These are phyloP conservation scores for Myxozyma neotropica DNA, from an alignment of 805 yeast genomes.

Conservation along the genomic window DNA sequence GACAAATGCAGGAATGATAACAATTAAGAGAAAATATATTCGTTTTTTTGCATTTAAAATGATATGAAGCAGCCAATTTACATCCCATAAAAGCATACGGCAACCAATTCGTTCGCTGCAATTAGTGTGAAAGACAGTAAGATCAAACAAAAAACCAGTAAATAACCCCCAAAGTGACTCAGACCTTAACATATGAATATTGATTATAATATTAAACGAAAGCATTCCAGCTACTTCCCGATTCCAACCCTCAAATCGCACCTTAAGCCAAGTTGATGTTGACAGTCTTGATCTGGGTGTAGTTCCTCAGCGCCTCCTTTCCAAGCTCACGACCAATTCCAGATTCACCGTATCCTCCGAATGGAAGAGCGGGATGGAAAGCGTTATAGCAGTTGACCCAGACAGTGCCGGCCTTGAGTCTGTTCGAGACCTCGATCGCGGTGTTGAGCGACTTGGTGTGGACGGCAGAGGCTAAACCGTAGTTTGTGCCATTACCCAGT, in stretches of 20 bases:
- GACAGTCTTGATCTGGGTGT: conserved; percentile 75
- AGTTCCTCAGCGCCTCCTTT: conserved; percentile 66
- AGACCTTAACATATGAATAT: background rate
- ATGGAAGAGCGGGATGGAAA: conserved; percentile 66
- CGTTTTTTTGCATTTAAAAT: no score
- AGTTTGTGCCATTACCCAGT: conserved; percentile 76
- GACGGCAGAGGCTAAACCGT: conserved; percentile 90
- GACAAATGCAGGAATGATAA: no score
- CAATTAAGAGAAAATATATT: no score
- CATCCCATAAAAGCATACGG: no score
- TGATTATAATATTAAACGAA: background rate
- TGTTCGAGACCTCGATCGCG: conserved; percentile 73
- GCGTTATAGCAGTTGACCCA: conserved; percentile 91
- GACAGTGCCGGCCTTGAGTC: conserved; percentile 82
- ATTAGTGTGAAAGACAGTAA: no score
- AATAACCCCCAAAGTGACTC: background rate
- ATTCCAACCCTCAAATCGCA: background rate
- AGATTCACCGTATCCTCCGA: conserved; percentile 78
- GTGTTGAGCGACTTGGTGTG: conserved; percentile 76
- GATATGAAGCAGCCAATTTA: no score
- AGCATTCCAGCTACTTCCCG: background rate
- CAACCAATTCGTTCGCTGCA: no score
- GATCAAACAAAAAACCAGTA: no score
- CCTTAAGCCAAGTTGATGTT: conserved; percentile 59
- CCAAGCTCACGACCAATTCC: conserved; percentile 86